A percentile compares a stretch with the other conserved stretches of the same genome.
These are phyloP conservation scores for Solanum hybrid DNA, from an alignment of 305 asterid species.

Conservation along the genomic window DNA sequence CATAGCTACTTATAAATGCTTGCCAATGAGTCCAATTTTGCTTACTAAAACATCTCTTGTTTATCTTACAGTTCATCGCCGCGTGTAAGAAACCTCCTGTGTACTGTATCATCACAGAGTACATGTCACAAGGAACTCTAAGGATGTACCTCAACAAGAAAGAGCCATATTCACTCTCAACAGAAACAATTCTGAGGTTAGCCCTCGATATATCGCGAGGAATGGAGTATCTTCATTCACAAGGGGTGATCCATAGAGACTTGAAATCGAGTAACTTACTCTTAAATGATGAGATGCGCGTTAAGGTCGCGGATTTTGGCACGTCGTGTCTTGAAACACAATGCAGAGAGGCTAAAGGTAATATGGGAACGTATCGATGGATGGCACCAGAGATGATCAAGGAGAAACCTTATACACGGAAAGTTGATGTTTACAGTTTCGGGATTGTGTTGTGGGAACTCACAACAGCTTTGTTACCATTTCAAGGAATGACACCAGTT, in stretches of 20 bases:
- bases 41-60: neutral
- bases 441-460: conserved; percentile 96
- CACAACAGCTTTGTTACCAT: conserved; percentile 82
- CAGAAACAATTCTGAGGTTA: conserved; percentile 66
- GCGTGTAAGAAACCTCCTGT: conserved; percentile 90
- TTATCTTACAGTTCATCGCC: conserved; percentile 55
- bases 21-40: neutral
- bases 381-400: conserved; percentile 96
- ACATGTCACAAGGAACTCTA: conserved; percentile 96
- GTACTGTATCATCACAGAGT: conserved; percentile 83
- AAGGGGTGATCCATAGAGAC: conserved; percentile 88
- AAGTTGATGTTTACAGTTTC: conserved; percentile 87
- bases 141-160: conserved; percentile 95
- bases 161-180: conserved; percentile 80
- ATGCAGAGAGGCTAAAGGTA: conserved; percentile 73
- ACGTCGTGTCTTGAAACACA: conserved; percentile 86
- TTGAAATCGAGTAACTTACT: conserved; percentile 84
- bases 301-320: conserved; percentile 89
- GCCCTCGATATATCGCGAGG: conserved; percentile 90
- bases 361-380: conserved; percentile 96
- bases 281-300: conserved; percentile 79
- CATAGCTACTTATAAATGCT: neutral
- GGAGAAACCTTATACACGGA: conserved; percentile 64
- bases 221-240: conserved; percentile 89
- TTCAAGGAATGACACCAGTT: conserved; percentile 92